Evolutionary conservation across 2,329 filamentous ascomycete species (phyloP).

Genomic region (Beauveria brongniartii): DNA sequence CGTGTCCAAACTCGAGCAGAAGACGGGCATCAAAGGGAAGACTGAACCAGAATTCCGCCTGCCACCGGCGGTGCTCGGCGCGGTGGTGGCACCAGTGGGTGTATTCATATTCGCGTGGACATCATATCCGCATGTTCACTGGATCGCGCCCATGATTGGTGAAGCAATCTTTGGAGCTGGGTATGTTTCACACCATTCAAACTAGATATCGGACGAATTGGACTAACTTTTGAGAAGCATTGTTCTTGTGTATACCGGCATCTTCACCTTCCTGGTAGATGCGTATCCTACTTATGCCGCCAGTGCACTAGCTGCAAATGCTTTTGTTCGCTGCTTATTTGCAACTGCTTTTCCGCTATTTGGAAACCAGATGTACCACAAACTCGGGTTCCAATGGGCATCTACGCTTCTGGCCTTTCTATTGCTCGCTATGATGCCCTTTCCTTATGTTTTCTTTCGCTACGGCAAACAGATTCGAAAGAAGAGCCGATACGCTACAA

Average conservation of each 20-base stretch:
- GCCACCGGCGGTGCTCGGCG: slow-evolving; percentile 67
- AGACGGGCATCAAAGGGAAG: slow-evolving; percentile 43
- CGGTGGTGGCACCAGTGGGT: slow-evolving; percentile 67
- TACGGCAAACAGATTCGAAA: slow-evolving; percentile 50
- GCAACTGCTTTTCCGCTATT: slow-evolving; percentile 58
- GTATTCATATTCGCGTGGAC: slow-evolving; percentile 90
- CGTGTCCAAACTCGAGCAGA: slow-evolving; percentile 41
- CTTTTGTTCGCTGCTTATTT: slow-evolving; percentile 69
- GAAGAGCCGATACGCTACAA: slow-evolving; percentile 43
- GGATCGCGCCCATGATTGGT: slow-evolving; percentile 68
- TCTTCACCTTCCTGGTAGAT: slow-evolving; percentile 80
- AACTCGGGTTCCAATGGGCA: slow-evolving; percentile 64
- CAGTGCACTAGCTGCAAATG: slow-evolving; percentile 74
- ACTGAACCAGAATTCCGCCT: slow-evolving; percentile 84
- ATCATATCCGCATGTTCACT: slow-evolving; percentile 64
- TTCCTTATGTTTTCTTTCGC: slow-evolving; percentile 55
- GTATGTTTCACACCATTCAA: slow-evolving; percentile 36
- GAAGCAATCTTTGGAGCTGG: slow-evolving; percentile 62
- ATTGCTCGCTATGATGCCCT: slow-evolving; percentile 53
- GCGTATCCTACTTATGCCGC: slow-evolving; percentile 70
- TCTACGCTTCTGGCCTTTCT: slow-evolving; percentile 54
- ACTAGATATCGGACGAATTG: background rate
- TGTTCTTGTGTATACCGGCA: slow-evolving; percentile 70
- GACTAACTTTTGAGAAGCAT: slow-evolving; percentile 38
- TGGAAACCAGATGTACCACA: slow-evolving; percentile 63